Base-by-base conservation (phyloP, 768 basidiomycete genomes). In the Boletales sp. region DNA sequence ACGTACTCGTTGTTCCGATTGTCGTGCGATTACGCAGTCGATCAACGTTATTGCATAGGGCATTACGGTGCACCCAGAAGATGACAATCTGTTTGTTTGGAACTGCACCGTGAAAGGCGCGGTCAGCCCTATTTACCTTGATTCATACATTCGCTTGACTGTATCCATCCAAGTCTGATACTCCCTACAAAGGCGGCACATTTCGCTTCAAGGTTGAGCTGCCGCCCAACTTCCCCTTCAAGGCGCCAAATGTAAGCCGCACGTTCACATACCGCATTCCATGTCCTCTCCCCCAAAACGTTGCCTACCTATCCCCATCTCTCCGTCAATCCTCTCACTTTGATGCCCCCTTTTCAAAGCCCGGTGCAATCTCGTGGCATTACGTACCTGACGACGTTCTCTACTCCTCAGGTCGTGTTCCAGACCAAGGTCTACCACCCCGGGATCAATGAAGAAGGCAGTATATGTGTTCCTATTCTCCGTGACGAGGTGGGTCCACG, bases 381-480 rank as follows among this genome's bases (percentile, higher is more conserved):
- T 59, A 61, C 64, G 58, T 64, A 53, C 31, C 52, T 48, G 18
- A 61, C 35, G 18, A 21, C 4, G 21, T 40, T 44, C 43, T 38
- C 25, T 34, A 42, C 40, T 41, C 49, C 46, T 42, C 52, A 92
- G 90, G 87, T 93, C 37, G 82, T 80, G 34, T 92, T 93, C 68
- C 81, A 74, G 36, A 93, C 90, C 48, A 91, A 84, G 77, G 86
- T 93, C 41, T 93, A 93, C 64, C 90, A 93, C 67, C 90, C 90
- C 25, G 90, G 91, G 34, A 87, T 93, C 65, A 90, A 93, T 55
- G 90, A 92, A 49, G 89, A 93, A 63, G 90, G 90, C 32, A 75
- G 79, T 19, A 92, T 93, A 50, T 93, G 90, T 63, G 82, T 93
- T 31, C 86, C 90, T 32, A 78, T 93, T 41, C 76, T 93, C 45